Evolutionary conservation across 2,329 filamentous ascomycete genomes (phyloP), one percentile per base, ranked within the genome.

Genomic region (Aspergillus pseudoglaucus): DNA sequence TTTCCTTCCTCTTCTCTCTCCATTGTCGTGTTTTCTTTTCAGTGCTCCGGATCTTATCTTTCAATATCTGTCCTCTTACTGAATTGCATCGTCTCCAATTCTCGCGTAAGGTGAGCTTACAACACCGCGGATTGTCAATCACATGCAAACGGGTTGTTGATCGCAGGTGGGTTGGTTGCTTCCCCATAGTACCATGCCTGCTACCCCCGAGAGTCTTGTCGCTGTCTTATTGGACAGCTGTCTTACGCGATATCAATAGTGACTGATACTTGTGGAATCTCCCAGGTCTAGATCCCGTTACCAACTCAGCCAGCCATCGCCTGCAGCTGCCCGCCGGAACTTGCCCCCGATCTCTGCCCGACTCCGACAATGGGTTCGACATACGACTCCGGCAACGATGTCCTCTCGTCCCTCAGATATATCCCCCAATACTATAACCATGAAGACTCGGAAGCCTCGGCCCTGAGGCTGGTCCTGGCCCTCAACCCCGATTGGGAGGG

Each of bases 401-500:
- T 45, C 20, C 49, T 54, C 39, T 49, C 58, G 18, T 49, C 63
- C 42, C 54, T 67, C 23, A 66, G 70, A 53, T 75, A 79, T 71
- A 87, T 97, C 49, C 80, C 88, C 47, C 78, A 91, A 53, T 80
- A 78, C 57, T 96, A 95, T 76, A 84, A 88, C 68, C 82, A 82
- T 67, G 74, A 80, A 57, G 83, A 94, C 65, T 85, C 87, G 25
- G 81, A 91, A 55, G 77, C 81, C 49, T 94, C 91, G 17, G 91
- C 90, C 46, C 76, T 87, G 52, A 80, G 80, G 54, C 81, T 98
- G 54, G 84, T 96, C 60, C 76, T 89, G 58, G 80, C 87, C 23
- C 76, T 96, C 52, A 81, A 85, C 50, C 90, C 90, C 9, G 83
- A 94, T 59, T 98, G 93, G 93, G 78, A 83, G 57, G 78, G 79